A percentile compares a stretch with the other conserved stretches of the same genome.
Conservation (phyloP, 768 basidiomycete genomes). For the Artomyces pyxidatus region DNA sequence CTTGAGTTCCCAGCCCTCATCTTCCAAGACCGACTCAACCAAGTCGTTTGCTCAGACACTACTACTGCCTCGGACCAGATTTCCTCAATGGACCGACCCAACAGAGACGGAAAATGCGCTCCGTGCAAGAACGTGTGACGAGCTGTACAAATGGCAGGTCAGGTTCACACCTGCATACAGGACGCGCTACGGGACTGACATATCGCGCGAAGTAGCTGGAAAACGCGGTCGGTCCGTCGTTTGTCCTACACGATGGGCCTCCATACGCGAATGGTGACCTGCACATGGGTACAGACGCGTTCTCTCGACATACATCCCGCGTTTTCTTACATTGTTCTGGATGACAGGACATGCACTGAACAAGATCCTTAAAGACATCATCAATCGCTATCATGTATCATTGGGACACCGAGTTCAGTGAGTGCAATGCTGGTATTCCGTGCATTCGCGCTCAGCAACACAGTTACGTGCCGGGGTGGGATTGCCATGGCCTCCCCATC, state of each 20-base stretch:
- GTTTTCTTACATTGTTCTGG: background rate
- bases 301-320: background rate
- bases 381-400: slow-evolving; percentile 80
- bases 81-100: slow-evolving; percentile 66
- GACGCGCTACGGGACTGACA: background rate
- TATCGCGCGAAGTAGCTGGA: slow-evolving; percentile 39
- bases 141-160: slow-evolving; percentile 77
- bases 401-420: slow-evolving; percentile 77
- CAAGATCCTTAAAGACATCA: slow-evolving; percentile 94
- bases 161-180: slow-evolving; percentile 19
- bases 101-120: slow-evolving; percentile 52
- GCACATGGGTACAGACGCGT: slow-evolving; percentile 69
- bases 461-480: slow-evolving; percentile 95
- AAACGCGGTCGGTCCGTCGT: slow-evolving; percentile 57
- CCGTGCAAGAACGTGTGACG: slow-evolving; percentile 56
- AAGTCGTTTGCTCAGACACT: slow-evolving; percentile 55
- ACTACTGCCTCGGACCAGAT: slow-evolving; percentile 72
- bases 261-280: slow-evolving; percentile 96
- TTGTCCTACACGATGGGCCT: slow-evolving; percentile 91
- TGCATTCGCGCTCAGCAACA: background rate
- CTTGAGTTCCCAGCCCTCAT: too few relatives aligned
- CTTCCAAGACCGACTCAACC: background rate
- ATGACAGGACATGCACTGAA: slow-evolving; percentile 90
- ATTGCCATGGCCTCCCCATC: slow-evolving; percentile 96
- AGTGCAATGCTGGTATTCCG: slow-evolving; percentile 22